Conservation (phyloP, 257 asterid genomes). For the Gentiana dahurica region DNA sequence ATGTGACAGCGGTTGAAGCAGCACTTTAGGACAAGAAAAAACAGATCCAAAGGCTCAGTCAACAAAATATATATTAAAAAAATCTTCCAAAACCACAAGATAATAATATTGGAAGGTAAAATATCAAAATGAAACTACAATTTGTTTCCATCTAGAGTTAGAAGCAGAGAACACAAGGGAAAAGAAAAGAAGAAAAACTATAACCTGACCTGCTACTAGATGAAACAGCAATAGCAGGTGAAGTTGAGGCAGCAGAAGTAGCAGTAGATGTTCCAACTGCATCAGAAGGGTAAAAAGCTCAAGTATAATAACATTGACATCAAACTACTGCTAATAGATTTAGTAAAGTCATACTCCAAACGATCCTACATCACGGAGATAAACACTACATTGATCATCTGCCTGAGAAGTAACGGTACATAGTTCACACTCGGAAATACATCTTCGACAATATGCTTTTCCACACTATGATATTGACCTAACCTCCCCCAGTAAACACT, state of each 20-base stretch:
- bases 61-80: neutral
- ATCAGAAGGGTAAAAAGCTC: too few species aligned
- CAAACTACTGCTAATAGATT: too few species aligned
- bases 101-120: too few species aligned
- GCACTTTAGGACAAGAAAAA: slow-evolving; percentile 38
- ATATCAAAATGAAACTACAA: too few species aligned
- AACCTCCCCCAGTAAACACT: neutral
- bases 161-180: neutral
- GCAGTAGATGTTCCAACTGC: slow-evolving; percentile 33
- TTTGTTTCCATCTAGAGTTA: too few species aligned
- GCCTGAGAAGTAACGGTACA: slow-evolving; percentile 2
- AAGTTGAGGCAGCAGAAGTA: slow-evolving; percentile 52
- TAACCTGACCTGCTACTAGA: slow-evolving; percentile 66
- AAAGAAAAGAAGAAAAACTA: slow-evolving; percentile 8
- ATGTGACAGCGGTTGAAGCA: slow-evolving; percentile 37
- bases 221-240: slow-evolving; percentile 42
- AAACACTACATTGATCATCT: too few species aligned
- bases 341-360: too few species aligned
- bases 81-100: too few species aligned
- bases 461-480: neutral
- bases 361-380: too few species aligned
- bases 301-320: too few species aligned
- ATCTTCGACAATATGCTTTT: neutral
- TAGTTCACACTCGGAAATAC: neutral
- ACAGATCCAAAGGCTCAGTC: slow-evolving; percentile 10